phyloP scores from a whole-genome alignment of 352 stramenopile genomes.

The Globisporangium viniferum region DNA sequence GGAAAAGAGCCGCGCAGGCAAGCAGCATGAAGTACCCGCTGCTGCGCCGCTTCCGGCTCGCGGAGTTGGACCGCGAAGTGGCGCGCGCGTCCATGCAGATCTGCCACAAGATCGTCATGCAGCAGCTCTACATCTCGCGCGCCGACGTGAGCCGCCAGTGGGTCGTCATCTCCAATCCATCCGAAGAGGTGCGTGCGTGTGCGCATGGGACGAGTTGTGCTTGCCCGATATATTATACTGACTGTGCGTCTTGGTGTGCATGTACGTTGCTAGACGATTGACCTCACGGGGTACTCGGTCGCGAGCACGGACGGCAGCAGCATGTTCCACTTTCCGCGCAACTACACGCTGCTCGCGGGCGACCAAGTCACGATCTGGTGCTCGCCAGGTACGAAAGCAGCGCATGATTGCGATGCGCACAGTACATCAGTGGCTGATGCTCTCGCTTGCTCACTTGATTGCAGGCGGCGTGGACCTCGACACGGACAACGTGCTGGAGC shows the following conservation, averaged over 20 bases:
- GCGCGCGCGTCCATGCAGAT: slow-evolving; percentile 80
- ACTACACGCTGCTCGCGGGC: slow-evolving; percentile 68
- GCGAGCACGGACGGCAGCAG: slow-evolving; percentile 37
- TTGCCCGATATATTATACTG: not conserved
- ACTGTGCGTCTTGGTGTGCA: not conserved
- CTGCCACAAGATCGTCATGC: slow-evolving; percentile 81
- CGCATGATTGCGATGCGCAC: not conserved
- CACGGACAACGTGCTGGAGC: slow-evolving; percentile 71
- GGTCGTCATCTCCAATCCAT: slow-evolving; percentile 83
- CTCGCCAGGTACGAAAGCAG: slow-evolving; percentile 34
- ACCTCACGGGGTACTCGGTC: slow-evolving; percentile 69
- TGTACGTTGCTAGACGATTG: slow-evolving; percentile 27
- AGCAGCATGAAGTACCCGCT: slow-evolving; percentile 56
- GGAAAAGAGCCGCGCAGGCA: not conserved
- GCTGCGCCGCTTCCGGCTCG: slow-evolving; percentile 59
- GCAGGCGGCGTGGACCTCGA: slow-evolving; percentile 50
- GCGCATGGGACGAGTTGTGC: not conserved
- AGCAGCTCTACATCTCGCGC: slow-evolving; percentile 84
- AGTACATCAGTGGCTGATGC: not conserved
- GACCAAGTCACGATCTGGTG: slow-evolving; percentile 85
- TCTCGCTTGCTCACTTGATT: not conserved
- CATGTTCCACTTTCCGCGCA: slow-evolving; percentile 61
- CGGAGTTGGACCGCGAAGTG: slow-evolving; percentile 60
- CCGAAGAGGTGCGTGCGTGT: slow-evolving; percentile 31
- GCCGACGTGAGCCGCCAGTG: slow-evolving; percentile 69